Base-by-base conservation (phyloP, 2,329 filamentous ascomycete genomes). In the Penicillium expansum region DNA sequence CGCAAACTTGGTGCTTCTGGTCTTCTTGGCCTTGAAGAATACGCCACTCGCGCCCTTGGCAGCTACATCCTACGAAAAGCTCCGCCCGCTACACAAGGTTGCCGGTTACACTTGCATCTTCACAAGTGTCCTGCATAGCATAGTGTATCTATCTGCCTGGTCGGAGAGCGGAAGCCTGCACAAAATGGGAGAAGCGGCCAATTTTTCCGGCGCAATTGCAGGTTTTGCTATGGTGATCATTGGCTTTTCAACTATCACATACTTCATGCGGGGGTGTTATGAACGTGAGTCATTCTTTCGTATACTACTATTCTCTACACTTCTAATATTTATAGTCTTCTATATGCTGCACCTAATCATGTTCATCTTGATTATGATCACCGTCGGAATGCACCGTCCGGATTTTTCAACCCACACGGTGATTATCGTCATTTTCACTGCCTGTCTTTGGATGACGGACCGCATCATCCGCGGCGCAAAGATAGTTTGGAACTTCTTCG, bases 11-110 rank as follows among this genome's bases (percentile, higher is more conserved):
- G 56, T 55, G 6, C 52, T 62, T 1, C 29, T 62, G 10, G 60
- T 61, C 18, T 62, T 61, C 30, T 37, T 62, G 6, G 56, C 60
- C 11, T 35, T 62, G 30, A 56, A 60, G 37, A 62, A 62, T 22
- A 62, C 60, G 0, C 60, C 60, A 16, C 48, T 62, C 16, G 60
- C 60, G 2, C 53, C 56, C 1, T 51, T 62, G 30, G 55, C 58
- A 4, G 60, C 49, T 27, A 55, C 22, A n/a, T 62, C 60, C 7
- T 62, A 62, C 24, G 60, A 62, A 33, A 62, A 59, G 33, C 56
- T 62, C n/a, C 60, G 60, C n/a, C 58, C 59, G 4, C 44, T 62
- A 22, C 60, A 62, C 48, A 62, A 61, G 30, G 59, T 57, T 11
- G 56, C 60, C 20, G 60, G 60, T 20, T 62, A 61, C 14, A 62